Base-by-base conservation (phyloP, 2,329 filamentous ascomycete genomes). In the Venturia oleaginea region DNA sequence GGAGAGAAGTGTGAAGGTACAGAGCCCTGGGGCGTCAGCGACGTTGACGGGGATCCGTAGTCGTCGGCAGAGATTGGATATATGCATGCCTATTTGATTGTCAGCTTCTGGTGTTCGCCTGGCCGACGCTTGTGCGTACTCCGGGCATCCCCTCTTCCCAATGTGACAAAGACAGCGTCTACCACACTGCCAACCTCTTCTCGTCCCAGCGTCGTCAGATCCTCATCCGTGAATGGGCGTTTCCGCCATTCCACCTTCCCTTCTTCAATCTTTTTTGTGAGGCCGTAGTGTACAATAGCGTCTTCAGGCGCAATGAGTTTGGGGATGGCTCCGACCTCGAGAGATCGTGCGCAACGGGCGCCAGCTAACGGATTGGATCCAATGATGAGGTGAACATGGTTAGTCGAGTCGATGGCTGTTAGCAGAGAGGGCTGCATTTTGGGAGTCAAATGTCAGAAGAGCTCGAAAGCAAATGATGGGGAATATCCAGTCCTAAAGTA, bases 11-110 rank as follows among this genome's bases (percentile, higher is more conserved):
- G 89, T 89, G 75, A 99, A 96, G 32, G 91, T 90, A 78, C 92
- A 97, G 19, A 97, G 86, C 40, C 85, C 82, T 0, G 93, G 90
- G 0, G 90, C 85, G 77, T 99, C 94, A 66, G 91, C 85, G 32
- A 97, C 91, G 76, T 99, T 99, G 72, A 99, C 83, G 38, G 93
- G 93, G 69, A 99, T 94, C 55, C 94, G 86, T 67, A 92, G 81
- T 59, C 88, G 83, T 66, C 82, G 85, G 78, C 94, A 97, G 4
- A 92, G 79, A 5, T 78, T 80, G 0, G 91, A 91, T 67, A 97
- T 89, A 67, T 85, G 84, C 34, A 81, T 76, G 65, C 81, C 86
- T 90, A 67, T 38, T 67, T 54, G 67, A 63, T 43, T 55, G 61
- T 61, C 59, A 60, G n/a, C 15, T 64, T 24, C 42, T 4, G 17